These are phyloP conservation scores for Erodium texanum DNA, from an alignment of 441 rosid species.

Conservation along the genomic window DNA sequence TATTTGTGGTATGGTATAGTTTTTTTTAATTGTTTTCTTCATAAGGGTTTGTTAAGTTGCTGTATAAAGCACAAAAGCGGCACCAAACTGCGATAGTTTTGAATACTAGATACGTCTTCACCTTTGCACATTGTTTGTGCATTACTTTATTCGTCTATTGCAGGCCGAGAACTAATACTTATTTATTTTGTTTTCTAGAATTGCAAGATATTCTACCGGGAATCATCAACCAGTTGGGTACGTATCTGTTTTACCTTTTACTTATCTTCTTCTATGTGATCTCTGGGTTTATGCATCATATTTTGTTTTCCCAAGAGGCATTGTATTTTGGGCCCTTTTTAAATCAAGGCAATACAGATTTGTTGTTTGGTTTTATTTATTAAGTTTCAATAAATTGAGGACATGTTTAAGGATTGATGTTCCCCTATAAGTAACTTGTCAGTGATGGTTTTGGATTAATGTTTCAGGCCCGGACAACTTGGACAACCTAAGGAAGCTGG, in stretches of 20 bases:
- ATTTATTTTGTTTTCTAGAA: slow-evolving; percentile 30
- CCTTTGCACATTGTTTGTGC: background rate
- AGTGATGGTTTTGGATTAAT: background rate
- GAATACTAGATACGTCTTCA: background rate
- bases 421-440: too few species aligned
- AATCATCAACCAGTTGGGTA: slow-evolving; percentile 75
- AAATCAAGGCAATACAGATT: too few species aligned
- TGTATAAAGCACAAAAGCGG: too few species aligned
- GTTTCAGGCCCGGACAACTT: slow-evolving; percentile 66
- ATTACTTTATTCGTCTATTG: background rate
- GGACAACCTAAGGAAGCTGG: slow-evolving; percentile 84
- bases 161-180: background rate
- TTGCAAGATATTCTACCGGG: slow-evolving; percentile 85
- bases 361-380: too few species aligned
- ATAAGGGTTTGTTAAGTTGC: too few species aligned
- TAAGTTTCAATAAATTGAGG: too few species aligned
- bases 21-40: too few species aligned
- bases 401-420: too few species aligned
- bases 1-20: too few species aligned
- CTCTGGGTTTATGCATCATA: background rate
- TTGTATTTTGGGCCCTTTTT: too few species aligned
- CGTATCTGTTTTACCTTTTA: slow-evolving; percentile 3
- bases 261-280: background rate
- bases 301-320: background rate
- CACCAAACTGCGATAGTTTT: too few species aligned